These are phyloP conservation scores for Coemansia sp. DNA, from an alignment of 192 early-diverging fungal genomes.

Conservation along the genomic window DNA sequence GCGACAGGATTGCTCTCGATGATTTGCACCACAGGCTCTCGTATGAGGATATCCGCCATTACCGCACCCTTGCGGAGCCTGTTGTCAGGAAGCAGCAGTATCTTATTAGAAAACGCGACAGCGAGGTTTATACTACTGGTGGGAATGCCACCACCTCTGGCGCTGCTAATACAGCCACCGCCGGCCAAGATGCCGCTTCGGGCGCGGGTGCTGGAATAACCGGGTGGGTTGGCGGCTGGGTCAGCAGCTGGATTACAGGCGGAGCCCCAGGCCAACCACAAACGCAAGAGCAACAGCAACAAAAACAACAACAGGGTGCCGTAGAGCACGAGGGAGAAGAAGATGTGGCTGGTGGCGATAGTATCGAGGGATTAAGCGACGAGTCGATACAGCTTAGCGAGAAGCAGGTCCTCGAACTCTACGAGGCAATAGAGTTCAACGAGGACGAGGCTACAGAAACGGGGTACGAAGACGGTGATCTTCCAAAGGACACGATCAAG, in stretches of 20 bases:
- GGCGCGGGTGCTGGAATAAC: slow-evolving; percentile 28
- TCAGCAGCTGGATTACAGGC: slow-evolving; percentile 50
- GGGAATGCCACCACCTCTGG: neutral
- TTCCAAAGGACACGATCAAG: slow-evolving; percentile 60
- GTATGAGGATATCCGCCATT: slow-evolving; percentile 89
- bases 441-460: slow-evolving; percentile 62
- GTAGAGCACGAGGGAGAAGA: neutral
- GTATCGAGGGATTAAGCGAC: slow-evolving; percentile 13
- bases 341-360: neutral
- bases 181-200: slow-evolving; percentile 10
- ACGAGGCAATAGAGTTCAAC: slow-evolving; percentile 94
- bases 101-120: slow-evolving; percentile 52
- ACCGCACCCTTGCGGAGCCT: slow-evolving; percentile 73
- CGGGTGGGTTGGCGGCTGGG: slow-evolving; percentile 56
- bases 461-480: slow-evolving; percentile 29
- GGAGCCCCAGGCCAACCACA: neutral
- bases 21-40: slow-evolving; percentile 74
- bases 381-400: slow-evolving; percentile 64
- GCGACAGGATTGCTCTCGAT: slow-evolving; percentile 59
- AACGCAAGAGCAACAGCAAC: slow-evolving; percentile 3
- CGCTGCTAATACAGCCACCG: slow-evolving; percentile 2
- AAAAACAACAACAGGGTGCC: neutral
- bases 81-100: slow-evolving; percentile 74
- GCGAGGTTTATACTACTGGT: slow-evolving; percentile 17
- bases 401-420: slow-evolving; percentile 84